Evolutionary conservation across 768 basidiomycete species (phyloP).

Genomic region (Russula olivacea): DNA sequence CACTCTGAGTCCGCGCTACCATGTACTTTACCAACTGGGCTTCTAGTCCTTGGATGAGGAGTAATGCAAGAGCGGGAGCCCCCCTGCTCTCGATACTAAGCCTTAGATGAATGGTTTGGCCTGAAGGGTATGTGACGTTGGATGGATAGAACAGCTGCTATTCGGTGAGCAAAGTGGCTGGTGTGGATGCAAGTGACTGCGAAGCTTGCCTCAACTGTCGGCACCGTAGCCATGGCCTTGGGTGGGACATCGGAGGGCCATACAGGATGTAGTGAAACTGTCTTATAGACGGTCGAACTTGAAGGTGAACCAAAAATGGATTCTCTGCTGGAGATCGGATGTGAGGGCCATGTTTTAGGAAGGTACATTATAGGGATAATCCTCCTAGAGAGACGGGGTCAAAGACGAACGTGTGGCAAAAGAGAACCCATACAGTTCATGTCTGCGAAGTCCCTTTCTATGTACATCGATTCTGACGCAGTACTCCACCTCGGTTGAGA

Average conservation of each 20-base stretch:
- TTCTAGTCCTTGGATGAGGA: slow-evolving; percentile 33
- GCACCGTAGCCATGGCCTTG: slow-evolving; percentile 9
- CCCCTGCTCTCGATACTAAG: slow-evolving; percentile 35
- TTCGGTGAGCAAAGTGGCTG: background rate
- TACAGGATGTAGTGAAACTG: slow-evolving; percentile 29
- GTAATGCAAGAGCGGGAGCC: slow-evolving; percentile 36
- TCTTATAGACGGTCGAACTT: slow-evolving; percentile 29
- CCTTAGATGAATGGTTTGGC: slow-evolving; percentile 37
- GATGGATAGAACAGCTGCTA: slow-evolving; percentile 37
- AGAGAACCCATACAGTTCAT: slow-evolving; percentile 36
- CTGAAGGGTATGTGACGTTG: slow-evolving; percentile 36
- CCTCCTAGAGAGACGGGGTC: slow-evolving; percentile 26
- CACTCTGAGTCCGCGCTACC: slow-evolving; percentile 30
- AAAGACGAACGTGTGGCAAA: background rate
- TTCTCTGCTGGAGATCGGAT: slow-evolving; percentile 34
- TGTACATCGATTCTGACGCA: slow-evolving; percentile 36
- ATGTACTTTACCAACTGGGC: slow-evolving; percentile 37
- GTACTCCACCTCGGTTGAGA: slow-evolving; percentile 34
- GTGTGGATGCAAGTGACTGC: background rate
- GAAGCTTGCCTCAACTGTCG: slow-evolving; percentile 30
- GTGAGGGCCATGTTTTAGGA: slow-evolving; percentile 38
- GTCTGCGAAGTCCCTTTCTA: slow-evolving; percentile 37
- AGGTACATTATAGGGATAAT: slow-evolving; percentile 39
- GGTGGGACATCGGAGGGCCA: slow-evolving; percentile 19
- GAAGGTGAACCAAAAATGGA: slow-evolving; percentile 26